A percentile compares a stretch with the other conserved stretches of the same genome.
Conservation (phyloP, 441 rosid genomes). For the Francoa sonchifolia region DNA sequence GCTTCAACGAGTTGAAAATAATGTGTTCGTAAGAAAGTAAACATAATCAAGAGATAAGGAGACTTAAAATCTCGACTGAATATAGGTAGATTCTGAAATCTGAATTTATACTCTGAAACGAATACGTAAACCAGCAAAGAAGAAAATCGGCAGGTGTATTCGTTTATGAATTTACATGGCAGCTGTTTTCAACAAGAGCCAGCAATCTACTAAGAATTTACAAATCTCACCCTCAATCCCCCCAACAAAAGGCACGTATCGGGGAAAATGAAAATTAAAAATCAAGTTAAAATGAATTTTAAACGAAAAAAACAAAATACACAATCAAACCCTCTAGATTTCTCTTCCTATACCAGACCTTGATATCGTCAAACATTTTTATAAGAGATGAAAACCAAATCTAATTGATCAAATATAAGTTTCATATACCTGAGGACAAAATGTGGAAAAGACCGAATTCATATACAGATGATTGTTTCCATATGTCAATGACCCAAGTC, state of each 20-base stretch:
- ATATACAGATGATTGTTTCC: constrained; percentile 17
- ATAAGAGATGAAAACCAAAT: constrained; percentile 20
- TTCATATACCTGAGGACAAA: constrained; percentile 14
- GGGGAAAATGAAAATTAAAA: constrained; percentile 12
- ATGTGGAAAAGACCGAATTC: constrained; percentile 18
- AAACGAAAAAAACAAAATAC: constrained; percentile 7
- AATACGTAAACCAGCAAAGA: constrained; percentile 10
- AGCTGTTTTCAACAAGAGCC: constrained; percentile 21
- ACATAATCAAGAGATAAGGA: no score
- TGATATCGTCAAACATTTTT: constrained; percentile 16
- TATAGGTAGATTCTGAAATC: no score
- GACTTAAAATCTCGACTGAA: no score
- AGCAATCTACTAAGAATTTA: constrained; percentile 39
- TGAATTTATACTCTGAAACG: constrained; percentile 5
- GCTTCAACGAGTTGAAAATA: no score
- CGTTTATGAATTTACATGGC: constrained; percentile 35
- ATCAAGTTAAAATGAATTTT: constrained; percentile 1
- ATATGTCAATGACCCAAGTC: constrained; percentile 45
- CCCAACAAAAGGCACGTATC: constrained; percentile 21
- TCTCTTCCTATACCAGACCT: constrained; percentile 14
- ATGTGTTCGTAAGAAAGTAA: no score
- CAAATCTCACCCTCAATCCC: constrained; percentile 38
- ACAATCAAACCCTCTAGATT: constrained; percentile 24
- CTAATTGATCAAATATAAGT: constrained; percentile 18
- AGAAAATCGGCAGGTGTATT: constrained; percentile 20